Evolutionary conservation across 179 eudicot species (phyloP), one percentile per base, ranked within the genome.

Genomic region (Beta lomatogona): DNA sequence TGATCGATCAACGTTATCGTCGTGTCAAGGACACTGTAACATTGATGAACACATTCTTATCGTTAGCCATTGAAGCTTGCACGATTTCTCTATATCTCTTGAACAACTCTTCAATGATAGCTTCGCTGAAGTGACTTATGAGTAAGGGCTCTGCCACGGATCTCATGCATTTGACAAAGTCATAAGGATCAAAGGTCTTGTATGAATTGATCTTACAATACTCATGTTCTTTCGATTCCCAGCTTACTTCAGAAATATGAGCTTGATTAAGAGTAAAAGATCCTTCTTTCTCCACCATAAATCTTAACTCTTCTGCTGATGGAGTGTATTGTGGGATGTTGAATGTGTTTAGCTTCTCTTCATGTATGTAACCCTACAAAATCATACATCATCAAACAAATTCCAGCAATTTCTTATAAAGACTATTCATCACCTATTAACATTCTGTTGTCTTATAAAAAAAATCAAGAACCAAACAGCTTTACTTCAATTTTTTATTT

Each of bases 161-260:
- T 73, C 92, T 85, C 80, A 90, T 85, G 71, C 87, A 87, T 64
- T 73, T 79, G 5, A 78, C 83, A 19, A 87, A 82, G 75, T 81
- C 83, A 55, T 81, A 66, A 25, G 63, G 44, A 12, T 16, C 19
- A 48, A 5, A 22, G 10, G 14, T 21, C 12, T 58, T 60, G 18
- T 10, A 18, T 8, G 52, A 21, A n/a, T 71, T 60, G 4, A 22
- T 12, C 41, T 41, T 36, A 36, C 41, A 36, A 36, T 36, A 36
- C 41, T 36, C 6, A 4, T 50, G n/a, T 28, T 28, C 25, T 4
- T 50, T 19, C 15, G 22, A 9, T 14, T 65, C 60, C 80, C 80
- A 77, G 3, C 16, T 28, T 9, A 73, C n/a, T 52, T 73, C 52
- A 46, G 36, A 22, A 64, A 41, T 44, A 31, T 81, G 50, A 19